Percentiles rank a stretch among this genome's conserved stretches.
phyloP scores from a whole-genome alignment of 345 rosid species.

The Theobroma cacao region DNA sequence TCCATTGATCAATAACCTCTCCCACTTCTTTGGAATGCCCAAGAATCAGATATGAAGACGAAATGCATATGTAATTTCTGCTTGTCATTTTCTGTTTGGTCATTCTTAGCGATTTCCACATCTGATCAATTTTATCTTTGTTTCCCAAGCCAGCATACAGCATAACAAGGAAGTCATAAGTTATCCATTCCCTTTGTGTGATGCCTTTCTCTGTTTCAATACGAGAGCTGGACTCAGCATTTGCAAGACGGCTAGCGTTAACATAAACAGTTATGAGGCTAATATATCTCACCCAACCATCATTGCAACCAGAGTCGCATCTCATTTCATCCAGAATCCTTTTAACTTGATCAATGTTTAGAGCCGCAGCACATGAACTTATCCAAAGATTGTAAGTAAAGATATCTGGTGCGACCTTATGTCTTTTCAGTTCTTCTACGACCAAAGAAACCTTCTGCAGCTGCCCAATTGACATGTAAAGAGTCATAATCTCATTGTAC shows the following conservation, averaged over 20 bases:
- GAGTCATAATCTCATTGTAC: constrained; percentile 94
- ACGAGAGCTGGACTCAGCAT: constrained; percentile 39
- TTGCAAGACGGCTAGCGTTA: constrained; percentile 45
- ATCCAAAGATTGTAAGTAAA: constrained; percentile 88
- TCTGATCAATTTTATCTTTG: constrained; percentile 75
- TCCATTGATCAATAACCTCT: constrained; percentile 82
- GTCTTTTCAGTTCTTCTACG: constrained; percentile 52
- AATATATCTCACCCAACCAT: constrained; percentile 60
- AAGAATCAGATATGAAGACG: constrained; percentile 74
- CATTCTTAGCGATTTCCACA: constrained; percentile 84
- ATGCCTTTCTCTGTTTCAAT: constrained; percentile 62
- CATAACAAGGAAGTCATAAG: constrained; percentile 81
- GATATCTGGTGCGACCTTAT: constrained; percentile 63
- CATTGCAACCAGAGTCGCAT: constrained; percentile 35
- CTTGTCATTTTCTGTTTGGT: constrained; percentile 85
- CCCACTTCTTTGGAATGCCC: constrained; percentile 68
- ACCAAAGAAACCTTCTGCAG: constrained; percentile 69
- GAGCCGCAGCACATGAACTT: constrained; percentile 78
- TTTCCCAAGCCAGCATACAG: constrained; percentile 69
- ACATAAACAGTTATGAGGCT: constrained; percentile 54
- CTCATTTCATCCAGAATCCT: constrained; percentile 75
- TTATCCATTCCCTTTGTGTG: constrained; percentile 85
- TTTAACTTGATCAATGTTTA: constrained; percentile 51
- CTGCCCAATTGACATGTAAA: constrained; percentile 84
- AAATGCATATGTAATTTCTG: constrained; percentile 69